Evolutionary conservation across 139 green algal species (phyloP).

Genomic region (Coelastrella sp.): DNA sequence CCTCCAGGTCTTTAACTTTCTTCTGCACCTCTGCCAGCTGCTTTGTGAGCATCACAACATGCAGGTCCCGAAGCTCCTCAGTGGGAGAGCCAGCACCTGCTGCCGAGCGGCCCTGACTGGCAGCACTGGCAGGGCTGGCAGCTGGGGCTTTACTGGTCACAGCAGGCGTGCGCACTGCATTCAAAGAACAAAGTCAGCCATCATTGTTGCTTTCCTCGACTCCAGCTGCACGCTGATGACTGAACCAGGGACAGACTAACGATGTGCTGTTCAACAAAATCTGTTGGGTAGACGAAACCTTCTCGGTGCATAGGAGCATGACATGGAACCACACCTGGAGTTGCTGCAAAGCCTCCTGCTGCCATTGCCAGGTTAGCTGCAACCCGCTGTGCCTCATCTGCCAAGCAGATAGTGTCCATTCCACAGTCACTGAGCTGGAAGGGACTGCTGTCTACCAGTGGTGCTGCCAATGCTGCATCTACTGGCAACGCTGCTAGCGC

Average conservation of each 20-base stretch:
- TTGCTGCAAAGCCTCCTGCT: background rate
- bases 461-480: slow-evolving; percentile 19
- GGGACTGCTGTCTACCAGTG: slow-evolving; percentile 40
- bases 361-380: slow-evolving; percentile 23
- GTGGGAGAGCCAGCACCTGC: background rate
- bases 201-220: no score
- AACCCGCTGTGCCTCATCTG: slow-evolving; percentile 43
- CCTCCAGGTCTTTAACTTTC: slow-evolving; percentile 18
- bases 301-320: no score
- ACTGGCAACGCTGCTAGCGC: slow-evolving; percentile 31
- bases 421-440: slow-evolving; percentile 18
- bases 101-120: background rate
- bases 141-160: background rate
- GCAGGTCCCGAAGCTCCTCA: slow-evolving; percentile 27
- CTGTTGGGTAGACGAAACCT: no score
- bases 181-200: no score
- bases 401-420: slow-evolving; percentile 38
- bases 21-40: slow-evolving; percentile 35
- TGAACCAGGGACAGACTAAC: no score
- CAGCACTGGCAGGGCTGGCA: background rate
- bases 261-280: no score
- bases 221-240: no score
- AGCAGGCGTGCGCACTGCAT: background rate
- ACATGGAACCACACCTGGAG: background rate
- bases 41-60: slow-evolving; percentile 27